These are phyloP conservation scores for Starmerella bacillaris DNA, from an alignment of 805 yeast species.

Conservation along the genomic window DNA sequence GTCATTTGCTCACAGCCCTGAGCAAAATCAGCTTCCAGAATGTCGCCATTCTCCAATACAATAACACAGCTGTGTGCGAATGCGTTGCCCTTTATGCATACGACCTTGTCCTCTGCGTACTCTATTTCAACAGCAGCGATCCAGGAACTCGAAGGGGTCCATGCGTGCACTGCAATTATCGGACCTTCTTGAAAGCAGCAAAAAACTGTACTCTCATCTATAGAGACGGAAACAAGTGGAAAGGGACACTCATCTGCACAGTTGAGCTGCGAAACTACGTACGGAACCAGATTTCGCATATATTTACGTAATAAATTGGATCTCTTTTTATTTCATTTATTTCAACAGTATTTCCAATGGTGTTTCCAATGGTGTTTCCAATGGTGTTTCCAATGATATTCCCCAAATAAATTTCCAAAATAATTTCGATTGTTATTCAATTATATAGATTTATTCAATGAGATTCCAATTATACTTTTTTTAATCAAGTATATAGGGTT, in stretches of 20 bases:
- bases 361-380: not conserved
- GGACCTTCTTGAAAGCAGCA: slow-evolving; percentile 5
- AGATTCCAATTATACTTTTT: too few relatives aligned
- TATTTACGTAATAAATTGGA: not conserved
- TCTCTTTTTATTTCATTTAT: not conserved
- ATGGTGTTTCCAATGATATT: not conserved
- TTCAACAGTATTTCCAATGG: not conserved
- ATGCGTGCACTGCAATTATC: slow-evolving; percentile 5
- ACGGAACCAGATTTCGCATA: slow-evolving; percentile 13
- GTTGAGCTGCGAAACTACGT: slow-evolving; percentile 7
- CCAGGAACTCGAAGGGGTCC: slow-evolving; percentile 11
- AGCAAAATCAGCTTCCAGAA: slow-evolving; percentile 31
- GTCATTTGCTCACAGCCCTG: slow-evolving; percentile 45
- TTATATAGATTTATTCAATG: too few relatives aligned
- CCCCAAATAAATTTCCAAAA: too few relatives aligned
- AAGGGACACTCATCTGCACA: slow-evolving; percentile 8
- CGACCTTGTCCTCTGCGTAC: slow-evolving; percentile 1
- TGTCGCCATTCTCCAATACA: slow-evolving; percentile 59
- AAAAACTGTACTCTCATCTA: slow-evolving; percentile 8
- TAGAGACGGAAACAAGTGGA: slow-evolving; percentile 3
- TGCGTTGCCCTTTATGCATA: slow-evolving; percentile 7
- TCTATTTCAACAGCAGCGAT: slow-evolving; percentile 6
- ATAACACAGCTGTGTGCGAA: slow-evolving; percentile 39
- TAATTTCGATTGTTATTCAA: too few relatives aligned
- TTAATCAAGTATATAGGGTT: too few relatives aligned